Evolutionary conservation across 371 early-diverging fungal species (phyloP), one percentile per base, ranked within the genome.

Genomic region (Mortierella sp.): DNA sequence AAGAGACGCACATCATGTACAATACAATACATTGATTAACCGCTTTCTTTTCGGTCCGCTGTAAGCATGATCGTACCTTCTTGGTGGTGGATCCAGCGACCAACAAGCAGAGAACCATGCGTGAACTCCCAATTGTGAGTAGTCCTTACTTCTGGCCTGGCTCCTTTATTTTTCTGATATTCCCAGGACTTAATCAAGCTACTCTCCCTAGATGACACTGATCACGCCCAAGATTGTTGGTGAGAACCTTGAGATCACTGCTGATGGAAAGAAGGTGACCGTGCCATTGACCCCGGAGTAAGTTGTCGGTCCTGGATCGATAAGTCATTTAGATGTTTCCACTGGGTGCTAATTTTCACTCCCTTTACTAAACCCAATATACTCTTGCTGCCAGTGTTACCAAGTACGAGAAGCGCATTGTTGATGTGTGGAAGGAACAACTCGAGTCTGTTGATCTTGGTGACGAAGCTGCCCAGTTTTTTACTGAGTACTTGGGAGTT

Each of bases 271-370:
- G 64, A 47, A 64, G 6, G 19, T 74, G 50, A 69, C 34, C 18
- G 54, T 74, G 23, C 69, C 76, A 41, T 48, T 74, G 60, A 56
- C 61, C 4, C 76, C 76, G 28, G 64, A 74, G 76, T 74, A 74
- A 41, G 50, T 52, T 23, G 19, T 16, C n/a, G 13, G 10, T 48
- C 24, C n/a, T n/a, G n/a, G n/a, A n/a, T n/a, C n/a, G n/a, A n/a
- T n/a, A n/a, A n/a, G n/a, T n/a, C n/a, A n/a, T n/a, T n/a, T n/a
- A n/a, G n/a, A n/a, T n/a, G n/a, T n/a, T n/a, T n/a, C n/a, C n/a
- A n/a, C n/a, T n/a, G n/a, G n/a, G n/a, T n/a, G n/a, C n/a, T n/a
- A n/a, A n/a, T 24, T 54, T 21, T 2, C 38, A 34, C 21, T 19
- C 21, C 21, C 8, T 54, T 31, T 21, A 21, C 39, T 34, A 23